Evolutionary conservation across 2,329 filamentous ascomycete species (phyloP), one percentile per base, ranked within the genome.

Genomic region (Calonectria hongkongensis): DNA sequence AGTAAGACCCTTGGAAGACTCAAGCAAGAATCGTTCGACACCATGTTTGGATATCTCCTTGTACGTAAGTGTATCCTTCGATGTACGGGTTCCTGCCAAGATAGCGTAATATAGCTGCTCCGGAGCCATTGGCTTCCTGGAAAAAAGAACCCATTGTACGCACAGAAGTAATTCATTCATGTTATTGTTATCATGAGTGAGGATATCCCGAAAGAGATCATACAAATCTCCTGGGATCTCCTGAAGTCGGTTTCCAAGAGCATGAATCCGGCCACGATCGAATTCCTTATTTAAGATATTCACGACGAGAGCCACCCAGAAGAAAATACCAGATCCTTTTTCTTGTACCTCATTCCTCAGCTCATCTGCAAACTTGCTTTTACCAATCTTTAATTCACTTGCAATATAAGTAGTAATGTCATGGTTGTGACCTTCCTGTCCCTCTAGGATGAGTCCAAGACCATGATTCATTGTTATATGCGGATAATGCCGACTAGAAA

Each of bases 111-210:
- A 89, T 0, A 89, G 82, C 73, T 91, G 85, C 0, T 83, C 74
- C 0, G 81, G 85, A 0, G 54, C 81, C 0, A 92, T 68, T 0
- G 89, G 87, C 0, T 80, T 74, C 9, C 78, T 81, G 0, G 90
- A 83, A 28, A 86, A 91, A 0, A 92, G 81, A 0, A 92, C 82
- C 87, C 87, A 92, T 25, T 72, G 85, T 0, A 92, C 72, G 39
- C 86, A 90, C 0, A 89, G 73, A 0, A 85, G 68, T 0, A 91
- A 74, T 0, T 84, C 80, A 0, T 86, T 80, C 58, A 81, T 80
- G 6, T 89, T 83, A 0, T 82, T 45, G 0, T 67, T 21, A 65
- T 92, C 89, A 18, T 88, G 83, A 0, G 71, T 85, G 2, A 92
- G 69, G 0, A 92, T 88, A 18, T 89, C 81, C 3, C 81, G 82